These are phyloP conservation scores for Astrothelium subdiscretum DNA, from an alignment of 495 filamentous ascomycete species.

Conservation along the genomic window DNA sequence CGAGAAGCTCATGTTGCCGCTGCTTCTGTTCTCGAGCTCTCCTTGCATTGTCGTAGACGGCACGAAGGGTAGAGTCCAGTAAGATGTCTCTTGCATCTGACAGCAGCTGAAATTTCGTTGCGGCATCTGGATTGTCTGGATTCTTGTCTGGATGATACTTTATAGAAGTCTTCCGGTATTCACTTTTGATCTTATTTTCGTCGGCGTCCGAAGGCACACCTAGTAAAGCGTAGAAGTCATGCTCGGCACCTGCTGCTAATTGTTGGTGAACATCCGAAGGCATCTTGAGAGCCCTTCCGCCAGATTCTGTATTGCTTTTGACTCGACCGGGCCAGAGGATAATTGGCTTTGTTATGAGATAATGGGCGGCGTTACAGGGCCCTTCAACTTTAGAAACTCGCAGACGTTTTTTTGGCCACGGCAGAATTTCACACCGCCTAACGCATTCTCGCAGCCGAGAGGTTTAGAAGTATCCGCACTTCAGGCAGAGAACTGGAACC, in stretches of 20 bases:
- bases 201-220: conserved; percentile 50
- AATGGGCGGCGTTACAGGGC: too few species aligned
- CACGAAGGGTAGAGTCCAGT: conserved; percentile 45
- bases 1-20: conserved; percentile 53
- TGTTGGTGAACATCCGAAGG: not conserved
- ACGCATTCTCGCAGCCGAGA: not conserved
- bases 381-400: too few species aligned
- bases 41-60: conserved; percentile 59
- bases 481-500: too few species aligned
- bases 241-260: not conserved
- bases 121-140: conserved; percentile 43
- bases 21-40: conserved; percentile 49
- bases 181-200: conserved; percentile 65
- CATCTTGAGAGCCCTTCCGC: not conserved
- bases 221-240: conserved; percentile 77
- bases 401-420: too few species aligned
- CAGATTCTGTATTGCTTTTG: not conserved
- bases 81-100: conserved; percentile 64
- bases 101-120: conserved; percentile 64
- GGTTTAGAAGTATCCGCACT: too few species aligned
- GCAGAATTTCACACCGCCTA: not conserved
- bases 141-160: conserved; percentile 86
- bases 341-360: too few species aligned
- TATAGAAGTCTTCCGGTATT: conserved; percentile 78
- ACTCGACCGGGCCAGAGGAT: too few species aligned